Evolutionary conservation across 1,284 basidiomycete species (phyloP).

Genomic region (Coriolopsis trogii): DNA sequence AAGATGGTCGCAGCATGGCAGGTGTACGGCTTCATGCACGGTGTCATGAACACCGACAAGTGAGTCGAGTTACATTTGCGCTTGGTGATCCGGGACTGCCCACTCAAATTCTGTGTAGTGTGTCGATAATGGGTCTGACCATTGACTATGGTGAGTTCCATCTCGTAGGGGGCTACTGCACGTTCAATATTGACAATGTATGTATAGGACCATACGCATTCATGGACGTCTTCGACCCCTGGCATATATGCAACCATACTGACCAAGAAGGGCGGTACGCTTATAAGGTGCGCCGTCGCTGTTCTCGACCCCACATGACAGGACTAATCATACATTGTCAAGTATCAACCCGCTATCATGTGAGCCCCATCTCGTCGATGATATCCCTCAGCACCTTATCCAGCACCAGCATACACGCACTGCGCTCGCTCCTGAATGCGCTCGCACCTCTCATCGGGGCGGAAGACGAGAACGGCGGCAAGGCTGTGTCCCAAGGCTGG

Average conservation of each 20-base stretch:
- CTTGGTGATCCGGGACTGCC: slow-evolving; percentile 14
- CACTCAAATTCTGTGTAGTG: slow-evolving; percentile 41
- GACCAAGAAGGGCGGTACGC: slow-evolving; percentile 88
- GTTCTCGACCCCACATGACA: slow-evolving; percentile 1
- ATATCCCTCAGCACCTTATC: slow-evolving; percentile 20
- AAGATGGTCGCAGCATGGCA: slow-evolving; percentile 95
- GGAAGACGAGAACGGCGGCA: slow-evolving; percentile 58
- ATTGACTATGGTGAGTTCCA: slow-evolving; percentile 80
- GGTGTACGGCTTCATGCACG: slow-evolving; percentile 90
- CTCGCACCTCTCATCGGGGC: slow-evolving; percentile 85
- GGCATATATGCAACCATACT: slow-evolving; percentile 93
- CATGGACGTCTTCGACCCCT: slow-evolving; percentile 88
- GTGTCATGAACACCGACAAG: slow-evolving; percentile 98
- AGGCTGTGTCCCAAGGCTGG: slow-evolving; percentile 66
- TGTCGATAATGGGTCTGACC: slow-evolving; percentile 86
- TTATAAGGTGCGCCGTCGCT: slow-evolving; percentile 64
- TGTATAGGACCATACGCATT: slow-evolving; percentile 86
- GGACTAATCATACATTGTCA: not conserved
- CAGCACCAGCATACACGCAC: slow-evolving; percentile 65
- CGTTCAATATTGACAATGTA: slow-evolving; percentile 1
- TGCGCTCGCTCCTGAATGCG: slow-evolving; percentile 73
- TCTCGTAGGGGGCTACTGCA: not conserved
- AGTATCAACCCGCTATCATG: slow-evolving; percentile 44
- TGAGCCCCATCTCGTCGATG: slow-evolving; percentile 59
- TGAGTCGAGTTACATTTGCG: slow-evolving; percentile 37